Evolutionary conservation across 2,329 filamentous ascomycete genomes (phyloP).

Genomic region (Endocalyx cinctus): DNA sequence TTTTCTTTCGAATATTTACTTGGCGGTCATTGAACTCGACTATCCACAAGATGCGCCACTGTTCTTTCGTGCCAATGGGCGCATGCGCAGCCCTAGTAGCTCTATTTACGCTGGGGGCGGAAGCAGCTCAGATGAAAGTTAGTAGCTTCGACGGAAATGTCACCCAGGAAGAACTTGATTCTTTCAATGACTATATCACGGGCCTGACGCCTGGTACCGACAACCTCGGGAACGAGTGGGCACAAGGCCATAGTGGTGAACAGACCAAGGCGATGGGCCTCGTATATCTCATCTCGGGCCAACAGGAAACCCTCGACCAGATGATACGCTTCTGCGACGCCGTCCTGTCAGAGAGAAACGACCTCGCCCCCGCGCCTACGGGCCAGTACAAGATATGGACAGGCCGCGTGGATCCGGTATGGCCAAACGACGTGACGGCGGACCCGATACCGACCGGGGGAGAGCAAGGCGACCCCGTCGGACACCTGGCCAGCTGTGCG

Average conservation of each 20-base stretch:
- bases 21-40: too few species aligned
- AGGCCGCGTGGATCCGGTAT: conserved; percentile 10
- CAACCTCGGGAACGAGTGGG: conserved; percentile 13
- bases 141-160: conserved; percentile 15
- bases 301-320: conserved; percentile 12
- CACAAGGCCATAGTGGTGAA: conserved; percentile 14
- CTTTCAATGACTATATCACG: conserved; percentile 12
- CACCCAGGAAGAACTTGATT: conserved; percentile 13
- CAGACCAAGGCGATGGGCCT: conserved; percentile 15
- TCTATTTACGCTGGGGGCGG: too few species aligned
- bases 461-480: conserved; percentile 13
- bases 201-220: conserved; percentile 9
- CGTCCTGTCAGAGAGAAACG: conserved; percentile 15
- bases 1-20: too few species aligned
- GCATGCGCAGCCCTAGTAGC: too few species aligned
- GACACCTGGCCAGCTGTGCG: conserved; percentile 12
- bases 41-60: too few species aligned
- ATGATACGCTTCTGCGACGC: conserved; percentile 18
- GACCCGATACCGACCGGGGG: conserved; percentile 11
- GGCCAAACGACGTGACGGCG: conserved; percentile 11
- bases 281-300: conserved; percentile 12
- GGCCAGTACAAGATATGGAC: conserved; percentile 16
- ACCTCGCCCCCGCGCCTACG: conserved; percentile 12
- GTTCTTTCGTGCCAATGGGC: too few species aligned
- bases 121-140: conserved; percentile 15